Base-by-base conservation (phyloP, 2,329 filamentous ascomycete species). In the Apiospora phragmitis region DNA sequence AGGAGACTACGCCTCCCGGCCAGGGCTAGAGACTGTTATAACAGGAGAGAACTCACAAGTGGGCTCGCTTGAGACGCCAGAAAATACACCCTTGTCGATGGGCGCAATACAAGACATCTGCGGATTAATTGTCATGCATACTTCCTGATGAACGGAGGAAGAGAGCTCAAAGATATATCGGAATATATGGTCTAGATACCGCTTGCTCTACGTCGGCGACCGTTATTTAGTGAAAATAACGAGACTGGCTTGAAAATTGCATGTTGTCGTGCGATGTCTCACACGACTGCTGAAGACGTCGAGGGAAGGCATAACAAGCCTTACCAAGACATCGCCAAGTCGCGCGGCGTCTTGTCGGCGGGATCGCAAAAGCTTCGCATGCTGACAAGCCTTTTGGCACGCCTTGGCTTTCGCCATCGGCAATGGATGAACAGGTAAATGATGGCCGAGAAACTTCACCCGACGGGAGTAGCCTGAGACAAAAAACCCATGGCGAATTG, bases 331-430 rank as follows among this genome's bases (percentile, higher is more conserved):
- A 38, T 62, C 18, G 32, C 55, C 32, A 38, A 62, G 55, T 62
- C 18, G 32, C 18, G 11, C 9, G 55, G 55, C 32, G 32, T 35
- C 8, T 62, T 35, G 21, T 9, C 32, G 32, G 32, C 55, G 55
- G 55, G 55, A 62, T 62, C 32, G n/a, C 32, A 62, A 38, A 62
- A n/a, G 55, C 55, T 62, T 62, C 55, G 55, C 32, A 35, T 62
- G 55, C 32, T 24, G 32, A 38, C 55, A 62, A 62, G 55, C 29
- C 32, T 38, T 38, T 35, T 35, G 55, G 32, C 55, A 62, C 18
- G 18, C 32, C 55, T 62, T 38, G 32, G 55, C 68, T 35, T 45
- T 21, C 68, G 26, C 29, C 5, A 24, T 45, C 11, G 7, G 38
- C 38, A 59, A 49, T 65, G 55, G 55, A 29, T 45, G 41, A 41